phyloP scores from a whole-genome alignment of 345 rosid species.

The Brassica cretica region DNA sequence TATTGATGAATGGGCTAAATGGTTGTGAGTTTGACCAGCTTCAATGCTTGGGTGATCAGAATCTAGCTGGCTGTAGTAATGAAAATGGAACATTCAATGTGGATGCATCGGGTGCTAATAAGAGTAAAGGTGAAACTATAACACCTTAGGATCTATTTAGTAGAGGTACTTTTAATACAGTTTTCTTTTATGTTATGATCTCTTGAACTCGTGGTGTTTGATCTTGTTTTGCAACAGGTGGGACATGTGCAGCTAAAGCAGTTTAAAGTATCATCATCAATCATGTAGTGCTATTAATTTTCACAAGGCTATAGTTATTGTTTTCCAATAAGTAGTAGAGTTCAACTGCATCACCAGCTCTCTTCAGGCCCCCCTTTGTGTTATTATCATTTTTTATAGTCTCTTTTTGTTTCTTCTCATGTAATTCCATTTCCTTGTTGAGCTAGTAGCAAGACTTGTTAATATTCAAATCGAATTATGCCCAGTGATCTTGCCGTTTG shows the following conservation, averaged over 20 bases:
- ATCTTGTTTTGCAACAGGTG: slow-evolving; percentile 23
- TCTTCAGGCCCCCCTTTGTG: not conserved
- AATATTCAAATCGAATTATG: slow-evolving; percentile 12
- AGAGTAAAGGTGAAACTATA: slow-evolving; percentile 62
- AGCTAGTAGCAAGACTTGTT: slow-evolving; percentile 23
- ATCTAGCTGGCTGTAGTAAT: slow-evolving; percentile 45
- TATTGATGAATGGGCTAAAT: slow-evolving; percentile 44
- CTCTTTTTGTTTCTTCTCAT: not conserved
- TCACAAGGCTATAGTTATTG: not conserved
- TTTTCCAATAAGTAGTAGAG: slow-evolving; percentile 24
- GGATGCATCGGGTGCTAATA: slow-evolving; percentile 47
- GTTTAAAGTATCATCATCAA: slow-evolving; percentile 22
- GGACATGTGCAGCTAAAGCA: slow-evolving; percentile 14
- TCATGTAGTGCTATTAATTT: slow-evolving; percentile 5
- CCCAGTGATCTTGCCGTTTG: not conserved
- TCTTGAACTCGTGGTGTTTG: slow-evolving; percentile 16
- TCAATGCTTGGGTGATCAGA: slow-evolving; percentile 47
- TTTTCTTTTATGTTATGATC: not conserved
- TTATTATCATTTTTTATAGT: slow-evolving; percentile 17
- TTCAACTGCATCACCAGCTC: slow-evolving; percentile 19
- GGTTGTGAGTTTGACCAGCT: slow-evolving; percentile 73
- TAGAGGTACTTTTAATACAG: not conserved
- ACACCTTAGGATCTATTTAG: not conserved
- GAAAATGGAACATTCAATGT: slow-evolving; percentile 44
- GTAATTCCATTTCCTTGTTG: slow-evolving; percentile 2